phyloP scores from a whole-genome alignment of 306 rosid genomes.

The Phaseolus lunatus region DNA sequence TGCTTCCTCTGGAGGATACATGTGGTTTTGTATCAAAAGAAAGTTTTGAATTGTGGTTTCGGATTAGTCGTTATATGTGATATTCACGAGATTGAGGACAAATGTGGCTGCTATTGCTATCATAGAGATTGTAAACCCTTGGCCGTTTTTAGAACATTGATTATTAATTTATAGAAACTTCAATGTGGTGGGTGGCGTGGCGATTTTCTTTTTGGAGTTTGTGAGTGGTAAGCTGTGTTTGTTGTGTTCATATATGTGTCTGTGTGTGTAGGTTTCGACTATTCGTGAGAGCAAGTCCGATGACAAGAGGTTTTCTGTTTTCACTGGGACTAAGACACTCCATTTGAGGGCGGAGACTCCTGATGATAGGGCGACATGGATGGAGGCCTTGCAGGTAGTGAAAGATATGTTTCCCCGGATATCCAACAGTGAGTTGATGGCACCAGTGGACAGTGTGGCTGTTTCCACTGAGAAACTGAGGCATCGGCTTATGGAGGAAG shows the following conservation, averaged over 20 bases:
- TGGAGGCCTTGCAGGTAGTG: slow-evolving; percentile 93
- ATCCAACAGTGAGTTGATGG: slow-evolving; percentile 92
- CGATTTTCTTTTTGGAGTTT: not conserved
- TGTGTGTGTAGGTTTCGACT: slow-evolving; percentile 70
- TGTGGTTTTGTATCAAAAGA: not conserved
- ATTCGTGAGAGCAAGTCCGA: slow-evolving; percentile 90
- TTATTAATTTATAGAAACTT: not conserved
- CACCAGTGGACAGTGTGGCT: slow-evolving; percentile 71
- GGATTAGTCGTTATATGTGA: not conserved
- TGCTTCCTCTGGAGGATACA: not conserved
- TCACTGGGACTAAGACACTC: slow-evolving; percentile 91
- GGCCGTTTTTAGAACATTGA: not conserved
- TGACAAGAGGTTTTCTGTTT: slow-evolving; percentile 88
- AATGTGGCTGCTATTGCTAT: not conserved
- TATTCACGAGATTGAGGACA: not conserved
- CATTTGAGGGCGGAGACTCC: slow-evolving; percentile 87
- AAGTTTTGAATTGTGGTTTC: not conserved
- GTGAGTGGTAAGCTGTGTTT: not conserved
- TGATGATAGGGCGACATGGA: slow-evolving; percentile 79
- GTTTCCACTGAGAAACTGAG: slow-evolving; percentile 82
- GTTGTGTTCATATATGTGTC: not conserved
- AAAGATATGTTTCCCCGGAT: slow-evolving; percentile 93
- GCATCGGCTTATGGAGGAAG: slow-evolving; percentile 72
- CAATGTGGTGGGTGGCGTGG: slow-evolving; percentile 10
- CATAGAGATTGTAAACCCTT: not conserved